Base-by-base conservation (phyloP, 495 filamentous ascomycete species). In the Pseudoneurospora amorphoporcata region DNA sequence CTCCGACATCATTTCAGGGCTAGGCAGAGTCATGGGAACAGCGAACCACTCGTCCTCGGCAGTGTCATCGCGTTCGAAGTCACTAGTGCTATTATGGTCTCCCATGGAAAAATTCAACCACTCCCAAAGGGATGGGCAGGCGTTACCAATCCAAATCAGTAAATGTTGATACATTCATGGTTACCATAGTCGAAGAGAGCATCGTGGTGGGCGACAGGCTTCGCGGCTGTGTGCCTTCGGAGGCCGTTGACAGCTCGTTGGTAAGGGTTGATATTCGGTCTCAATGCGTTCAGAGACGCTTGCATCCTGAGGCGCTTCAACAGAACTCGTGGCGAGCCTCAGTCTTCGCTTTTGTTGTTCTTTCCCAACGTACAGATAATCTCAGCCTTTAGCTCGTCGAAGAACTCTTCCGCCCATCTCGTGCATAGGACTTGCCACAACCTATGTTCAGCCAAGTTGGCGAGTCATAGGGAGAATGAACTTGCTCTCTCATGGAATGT, bases 401-500 rank as follows among this genome's bases (percentile, higher is more conserved):
- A 82, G 17, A 92, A 85, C 79, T 91, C 89, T 84, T 92, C 92
- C 32, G 89, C 93, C 91, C 92, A 96, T 70, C 92, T 88, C 9
- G 92, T 94, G 77, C 95, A 92, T 72, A 95, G 79, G 3, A 94
- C 92, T 9, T 92, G 68, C 92, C 90, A 77, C 89, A 91, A 16
- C 92, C 92, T 1, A 89, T 86, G 0, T 90, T 85, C 7, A 2
- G 91, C 90, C 38, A 94, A 81, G 71, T 89, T 90, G 1, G 90
- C 88, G 0, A 91, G 90, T 78, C 93, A 95, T 70, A 96, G 93
- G 14, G 92, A 92, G 8, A 92, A 92, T 70, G 95, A 83, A 8
- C 41, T 7, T 43, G n/a, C n/a, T 39, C 74, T 77, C 69, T 23
- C 84, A 68, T 82, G 79, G 73, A 86, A 90, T 10, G 84, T 84